Evolutionary conservation across 495 filamentous ascomycete species (phyloP), one percentile per base, ranked within the genome.

Genomic region (Penicillium ochrochloron): DNA sequence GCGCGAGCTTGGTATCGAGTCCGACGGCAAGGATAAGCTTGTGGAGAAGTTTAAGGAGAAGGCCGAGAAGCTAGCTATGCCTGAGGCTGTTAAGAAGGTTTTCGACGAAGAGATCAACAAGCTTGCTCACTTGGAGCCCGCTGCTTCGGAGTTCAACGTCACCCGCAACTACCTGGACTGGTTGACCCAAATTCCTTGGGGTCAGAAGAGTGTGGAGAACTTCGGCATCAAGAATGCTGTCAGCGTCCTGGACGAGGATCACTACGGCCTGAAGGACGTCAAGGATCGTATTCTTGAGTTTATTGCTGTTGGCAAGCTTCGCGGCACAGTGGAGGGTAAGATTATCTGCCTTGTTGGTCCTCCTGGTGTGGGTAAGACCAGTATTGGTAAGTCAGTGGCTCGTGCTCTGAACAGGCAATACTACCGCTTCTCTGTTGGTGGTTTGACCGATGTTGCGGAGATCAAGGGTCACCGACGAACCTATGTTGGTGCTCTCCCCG

Each of bases 111-210:
- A 99, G 71, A 82, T 99, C 61, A 97, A 94, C 77, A 99, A 98
- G 77, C 85, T 99, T 50, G 91, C 92, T 14, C 94, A 97, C 76
- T 80, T 98, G 39, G 96, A 98, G 73, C 90, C 94, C 15, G 93
- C 93, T 15, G 95, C 96, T 0, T 97, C 94, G 1, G 96, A 98
- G 71, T 98, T 98, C 76, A 99, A 98, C 69, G 96, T 99, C 52
- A 99, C 96, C n/a, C 85, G 95, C 55, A 99, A 98, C 76, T 99
- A 99, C 78, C 83, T 99, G 46, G 96, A 99, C 75, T 98, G 96
- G 96, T 81, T 99, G 52, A 98, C 96, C 6, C 94, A 97, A 70
- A 93, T 99, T 57, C 96, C 96, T 1, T 99, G 96, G 96, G 96
- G 96, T 44, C 92, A 94, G 75, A 86, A 94, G 75, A 97, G 93